Evolutionary conservation across 1,139 yeast species (phyloP).

Genomic region (Suhomyces terraborum): DNA sequence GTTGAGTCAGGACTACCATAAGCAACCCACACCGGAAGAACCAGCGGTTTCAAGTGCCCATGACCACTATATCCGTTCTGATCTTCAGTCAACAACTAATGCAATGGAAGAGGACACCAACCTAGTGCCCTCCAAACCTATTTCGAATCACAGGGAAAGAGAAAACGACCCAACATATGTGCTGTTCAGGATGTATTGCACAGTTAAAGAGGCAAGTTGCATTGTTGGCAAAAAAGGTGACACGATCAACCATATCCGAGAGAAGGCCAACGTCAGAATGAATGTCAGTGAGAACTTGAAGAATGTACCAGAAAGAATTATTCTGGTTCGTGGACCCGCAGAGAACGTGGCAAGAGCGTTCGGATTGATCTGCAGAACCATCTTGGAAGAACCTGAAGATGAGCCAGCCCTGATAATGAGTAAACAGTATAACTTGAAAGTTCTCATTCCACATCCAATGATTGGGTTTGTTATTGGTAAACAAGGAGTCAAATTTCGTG

Average conservation of each 20-base stretch:
- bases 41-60: neutral
- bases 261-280: slow-evolving; percentile 64
- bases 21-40: neutral
- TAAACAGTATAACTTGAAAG: slow-evolving; percentile 55
- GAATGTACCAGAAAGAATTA: slow-evolving; percentile 75
- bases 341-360: slow-evolving; percentile 84
- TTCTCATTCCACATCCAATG: slow-evolving; percentile 76
- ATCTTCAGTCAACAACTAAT: neutral
- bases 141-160: slow-evolving; percentile 37
- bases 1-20: neutral
- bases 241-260: slow-evolving; percentile 65
- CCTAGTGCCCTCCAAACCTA: slow-evolving; percentile 20
- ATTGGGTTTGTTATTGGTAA: slow-evolving; percentile 86
- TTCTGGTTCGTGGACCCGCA: slow-evolving; percentile 73
- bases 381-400: slow-evolving; percentile 69
- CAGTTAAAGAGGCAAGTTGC: slow-evolving; percentile 74
- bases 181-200: slow-evolving; percentile 71
- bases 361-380: slow-evolving; percentile 69
- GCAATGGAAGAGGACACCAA: slow-evolving; percentile 10
- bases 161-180: slow-evolving; percentile 61
- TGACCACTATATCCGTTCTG: neutral
- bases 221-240: slow-evolving; percentile 82
- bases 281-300: slow-evolving; percentile 77
- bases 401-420: slow-evolving; percentile 60
- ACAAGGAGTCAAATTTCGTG: slow-evolving; percentile 72